These are phyloP conservation scores for Parathielavia hyrcaniae DNA, from an alignment of 495 filamentous ascomycete species.

Conservation along the genomic window DNA sequence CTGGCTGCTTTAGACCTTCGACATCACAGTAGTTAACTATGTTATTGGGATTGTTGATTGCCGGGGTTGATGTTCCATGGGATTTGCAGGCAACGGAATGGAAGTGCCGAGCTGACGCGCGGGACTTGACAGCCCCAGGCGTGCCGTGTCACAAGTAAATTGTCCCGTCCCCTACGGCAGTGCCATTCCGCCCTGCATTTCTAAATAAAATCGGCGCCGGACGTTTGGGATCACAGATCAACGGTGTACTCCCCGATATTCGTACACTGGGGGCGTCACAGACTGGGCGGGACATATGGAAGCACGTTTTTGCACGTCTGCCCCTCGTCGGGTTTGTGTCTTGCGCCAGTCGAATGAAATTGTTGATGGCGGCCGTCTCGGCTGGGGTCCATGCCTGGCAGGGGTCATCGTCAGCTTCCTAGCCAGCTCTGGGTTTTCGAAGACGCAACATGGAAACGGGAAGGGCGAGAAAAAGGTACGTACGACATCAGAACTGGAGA, in stretches of 20 bases:
- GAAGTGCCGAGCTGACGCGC: neutral
- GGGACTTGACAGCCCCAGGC: neutral
- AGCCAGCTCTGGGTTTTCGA: too few species aligned
- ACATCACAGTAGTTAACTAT: too few species aligned
- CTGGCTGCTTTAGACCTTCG: too few species aligned
- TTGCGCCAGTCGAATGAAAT: too few species aligned
- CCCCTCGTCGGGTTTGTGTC: too few species aligned
- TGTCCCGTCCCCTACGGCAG: neutral
- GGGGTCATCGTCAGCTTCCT: too few species aligned
- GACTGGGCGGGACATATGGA: too few species aligned
- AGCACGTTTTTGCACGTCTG: neutral
- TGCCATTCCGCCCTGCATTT: constrained; percentile 2
- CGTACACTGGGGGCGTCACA: neutral
- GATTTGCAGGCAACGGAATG: neutral
- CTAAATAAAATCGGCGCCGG: neutral
- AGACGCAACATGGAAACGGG: too few species aligned
- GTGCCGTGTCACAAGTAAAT: constrained; percentile 8
- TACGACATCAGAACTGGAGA: too few species aligned
- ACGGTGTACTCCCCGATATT: neutral
- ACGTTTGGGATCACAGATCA: neutral
- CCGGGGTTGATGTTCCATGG: neutral
- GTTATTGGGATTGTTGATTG: neutral
- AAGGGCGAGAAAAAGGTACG: too few species aligned
- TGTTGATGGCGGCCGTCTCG: too few species aligned
- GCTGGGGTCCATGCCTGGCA: too few species aligned